Evolutionary conservation across 148 eudicot species (phyloP).

Genomic region (Cornus florida): DNA sequence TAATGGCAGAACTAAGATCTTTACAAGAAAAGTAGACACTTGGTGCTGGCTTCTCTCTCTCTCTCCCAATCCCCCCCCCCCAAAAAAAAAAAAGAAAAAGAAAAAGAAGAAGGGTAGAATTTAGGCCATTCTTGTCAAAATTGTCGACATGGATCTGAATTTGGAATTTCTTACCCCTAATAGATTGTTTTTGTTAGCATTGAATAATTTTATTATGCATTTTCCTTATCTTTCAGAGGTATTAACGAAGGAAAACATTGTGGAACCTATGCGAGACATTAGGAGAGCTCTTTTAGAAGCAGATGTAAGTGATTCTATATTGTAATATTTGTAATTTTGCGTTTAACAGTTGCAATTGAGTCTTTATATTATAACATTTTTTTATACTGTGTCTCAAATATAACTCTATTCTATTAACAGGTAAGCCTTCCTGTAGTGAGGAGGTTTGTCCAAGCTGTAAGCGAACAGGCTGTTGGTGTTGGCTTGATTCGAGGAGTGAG

Average conservation of each 20-base stretch:
- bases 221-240: conserved; percentile 52
- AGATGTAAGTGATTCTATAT: conserved; percentile 57
- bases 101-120: neutral
- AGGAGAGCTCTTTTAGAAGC: conserved; percentile 97
- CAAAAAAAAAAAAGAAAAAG: too few species aligned
- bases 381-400: neutral
- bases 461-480: conserved; percentile 91
- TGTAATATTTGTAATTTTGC: neutral
- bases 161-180: neutral
- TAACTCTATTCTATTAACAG: conserved; percentile 39
- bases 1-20: neutral
- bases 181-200: conserved; percentile 6
- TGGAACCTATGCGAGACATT: conserved; percentile 96
- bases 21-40: neutral
- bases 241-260: conserved; percentile 91
- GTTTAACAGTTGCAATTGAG: neutral
- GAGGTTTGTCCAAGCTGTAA: conserved; percentile 92
- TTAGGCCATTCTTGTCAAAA: neutral
- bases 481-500: conserved; percentile 77
- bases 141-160: neutral
- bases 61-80: too few species aligned
- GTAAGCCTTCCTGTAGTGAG: conserved; percentile 97
- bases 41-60: too few species aligned
- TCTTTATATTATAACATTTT: too few species aligned
- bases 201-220: neutral